A percentile compares a stretch with the other conserved stretches of the same genome.
Conservation (phyloP, 2,329 filamentous ascomycete genomes). For the Epichloe bromicola region DNA sequence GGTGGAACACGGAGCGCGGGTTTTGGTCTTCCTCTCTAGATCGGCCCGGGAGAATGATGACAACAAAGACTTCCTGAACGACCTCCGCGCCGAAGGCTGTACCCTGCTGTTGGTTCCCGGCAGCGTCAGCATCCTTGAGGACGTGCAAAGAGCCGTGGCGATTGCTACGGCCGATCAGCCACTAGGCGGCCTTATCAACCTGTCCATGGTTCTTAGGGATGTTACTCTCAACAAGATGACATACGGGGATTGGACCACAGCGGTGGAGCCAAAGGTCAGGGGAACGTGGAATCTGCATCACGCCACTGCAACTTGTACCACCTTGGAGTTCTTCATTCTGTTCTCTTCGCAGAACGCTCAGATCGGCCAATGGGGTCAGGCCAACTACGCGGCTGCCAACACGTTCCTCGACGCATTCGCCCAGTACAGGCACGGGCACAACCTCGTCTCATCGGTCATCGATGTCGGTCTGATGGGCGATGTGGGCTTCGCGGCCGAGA, state of each 20-base stretch:
- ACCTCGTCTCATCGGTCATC: too few species aligned
- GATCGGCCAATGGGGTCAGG: constrained; percentile 22
- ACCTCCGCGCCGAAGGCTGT: constrained; percentile 11
- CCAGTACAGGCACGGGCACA: constrained; percentile 10
- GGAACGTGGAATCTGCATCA: constrained; percentile 25
- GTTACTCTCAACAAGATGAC: constrained; percentile 20
- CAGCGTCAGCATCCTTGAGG: constrained; percentile 1
- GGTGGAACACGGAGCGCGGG: constrained; percentile 13
- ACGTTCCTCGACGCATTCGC: constrained; percentile 26
- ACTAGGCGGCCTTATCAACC: constrained; percentile 22
- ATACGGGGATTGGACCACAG: constrained; percentile 16
- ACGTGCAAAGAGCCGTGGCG: constrained; percentile 1
- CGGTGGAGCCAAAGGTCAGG: constrained; percentile 17
- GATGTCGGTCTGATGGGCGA: too few species aligned
- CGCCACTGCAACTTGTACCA: neutral
- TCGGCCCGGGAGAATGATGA: neutral
- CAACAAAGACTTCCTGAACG: constrained; percentile 7
- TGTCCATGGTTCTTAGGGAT: constrained; percentile 20
- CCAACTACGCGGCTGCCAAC: constrained; percentile 29
- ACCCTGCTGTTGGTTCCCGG: constrained; percentile 10
- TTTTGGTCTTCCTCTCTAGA: constrained; percentile 14
- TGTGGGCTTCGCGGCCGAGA: too few species aligned
- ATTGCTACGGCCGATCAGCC: constrained; percentile 7
- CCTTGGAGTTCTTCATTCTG: constrained; percentile 26
- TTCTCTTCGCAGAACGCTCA: constrained; percentile 22